Evolutionary conservation across 2,329 filamentous ascomycete species (phyloP).

Genomic region (Aspergillus candidus): DNA sequence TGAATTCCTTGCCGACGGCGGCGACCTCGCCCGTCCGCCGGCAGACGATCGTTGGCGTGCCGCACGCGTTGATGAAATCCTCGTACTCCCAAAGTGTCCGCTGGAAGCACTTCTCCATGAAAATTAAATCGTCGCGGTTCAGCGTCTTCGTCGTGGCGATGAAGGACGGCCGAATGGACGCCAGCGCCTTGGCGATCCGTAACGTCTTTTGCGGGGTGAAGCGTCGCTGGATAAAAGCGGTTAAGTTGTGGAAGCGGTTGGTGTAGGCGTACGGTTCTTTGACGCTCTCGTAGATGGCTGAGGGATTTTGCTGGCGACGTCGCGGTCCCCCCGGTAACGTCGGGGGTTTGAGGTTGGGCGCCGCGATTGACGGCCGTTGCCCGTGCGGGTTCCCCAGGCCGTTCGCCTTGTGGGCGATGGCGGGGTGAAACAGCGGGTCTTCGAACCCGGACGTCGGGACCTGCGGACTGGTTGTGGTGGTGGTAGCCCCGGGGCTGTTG

Average conservation of each 20-base stretch:
- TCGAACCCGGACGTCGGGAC: conserved; percentile 38
- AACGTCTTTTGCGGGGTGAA: conserved; percentile 72
- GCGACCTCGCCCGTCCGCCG: conserved; percentile 92
- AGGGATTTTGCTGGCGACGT: conserved; percentile 62
- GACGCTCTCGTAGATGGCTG: conserved; percentile 80
- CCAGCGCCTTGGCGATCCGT: conserved; percentile 78
- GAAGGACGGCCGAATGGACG: conserved; percentile 86
- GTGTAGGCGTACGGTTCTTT: conserved; percentile 90
- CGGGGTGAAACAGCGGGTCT: conserved; percentile 27
- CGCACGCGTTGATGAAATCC: conserved; percentile 80
- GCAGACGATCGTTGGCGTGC: conserved; percentile 86
- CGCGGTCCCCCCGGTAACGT: conserved; percentile 37
- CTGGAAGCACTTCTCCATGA: conserved; percentile 97
- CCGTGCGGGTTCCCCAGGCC: conserved; percentile 24
- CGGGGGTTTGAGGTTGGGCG: conserved; percentile 40
- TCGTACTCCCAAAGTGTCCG: conserved; percentile 88
- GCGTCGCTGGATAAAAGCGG: conserved; percentile 69
- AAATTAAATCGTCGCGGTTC: conserved; percentile 80
- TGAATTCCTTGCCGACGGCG: conserved; percentile 92
- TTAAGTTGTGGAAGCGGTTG: conserved; percentile 80
- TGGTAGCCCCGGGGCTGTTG: conserved; percentile 53
- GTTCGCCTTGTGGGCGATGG: conserved; percentile 22
- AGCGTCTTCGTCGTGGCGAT: conserved; percentile 88
- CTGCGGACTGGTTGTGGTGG: conserved; percentile 51
- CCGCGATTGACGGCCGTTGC: conserved; percentile 36